Percentiles rank a stretch among this genome's conserved stretches.
phyloP scores from a whole-genome alignment of 352 stramenopile genomes.

The Globisporangium yorkense region DNA sequence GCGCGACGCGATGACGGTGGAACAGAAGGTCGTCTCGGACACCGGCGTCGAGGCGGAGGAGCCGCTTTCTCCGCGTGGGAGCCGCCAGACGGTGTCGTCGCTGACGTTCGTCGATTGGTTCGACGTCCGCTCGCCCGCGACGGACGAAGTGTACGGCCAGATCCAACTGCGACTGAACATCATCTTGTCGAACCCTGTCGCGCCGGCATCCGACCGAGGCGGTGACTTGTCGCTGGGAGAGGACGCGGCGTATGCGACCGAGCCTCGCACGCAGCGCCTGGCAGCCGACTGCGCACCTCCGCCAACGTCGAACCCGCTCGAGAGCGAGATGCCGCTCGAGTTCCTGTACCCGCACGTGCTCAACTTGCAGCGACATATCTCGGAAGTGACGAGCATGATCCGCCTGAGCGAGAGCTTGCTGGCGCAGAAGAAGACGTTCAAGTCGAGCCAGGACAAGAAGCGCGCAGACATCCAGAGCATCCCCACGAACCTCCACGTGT shows the following conservation, averaged over 20 bases:
- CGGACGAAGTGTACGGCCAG: slow-evolving; percentile 57
- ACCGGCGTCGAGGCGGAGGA: slow-evolving; percentile 15
- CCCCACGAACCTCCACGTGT: slow-evolving; percentile 80
- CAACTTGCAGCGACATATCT: slow-evolving; percentile 56
- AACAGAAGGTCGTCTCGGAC: slow-evolving; percentile 48
- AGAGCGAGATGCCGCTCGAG: slow-evolving; percentile 56
- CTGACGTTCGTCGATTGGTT: slow-evolving; percentile 79
- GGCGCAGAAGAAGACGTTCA: slow-evolving; percentile 76
- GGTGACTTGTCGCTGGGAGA: slow-evolving; percentile 17
- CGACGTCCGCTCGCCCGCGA: slow-evolving; percentile 53
- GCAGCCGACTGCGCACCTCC: slow-evolving; percentile 37
- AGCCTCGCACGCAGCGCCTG: slow-evolving; percentile 28
- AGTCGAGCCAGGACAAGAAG: slow-evolving; percentile 80
- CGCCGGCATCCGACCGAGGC: slow-evolving; percentile 1
- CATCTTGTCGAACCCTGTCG: slow-evolving; percentile 47
- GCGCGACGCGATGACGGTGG: slow-evolving; percentile 51
- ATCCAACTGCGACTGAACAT: slow-evolving; percentile 75
- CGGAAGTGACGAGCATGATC: slow-evolving; percentile 62
- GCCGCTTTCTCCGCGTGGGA: background rate
- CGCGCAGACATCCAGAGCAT: slow-evolving; percentile 75
- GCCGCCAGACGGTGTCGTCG: slow-evolving; percentile 43
- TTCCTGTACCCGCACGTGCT: slow-evolving; percentile 75
- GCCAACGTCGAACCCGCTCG: slow-evolving; percentile 30
- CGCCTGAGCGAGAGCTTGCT: slow-evolving; percentile 55
- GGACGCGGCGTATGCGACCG: background rate